Evolutionary conservation across 75 land plant genomes (phyloP).

Genomic region (Sequoiadendron giganteum): DNA sequence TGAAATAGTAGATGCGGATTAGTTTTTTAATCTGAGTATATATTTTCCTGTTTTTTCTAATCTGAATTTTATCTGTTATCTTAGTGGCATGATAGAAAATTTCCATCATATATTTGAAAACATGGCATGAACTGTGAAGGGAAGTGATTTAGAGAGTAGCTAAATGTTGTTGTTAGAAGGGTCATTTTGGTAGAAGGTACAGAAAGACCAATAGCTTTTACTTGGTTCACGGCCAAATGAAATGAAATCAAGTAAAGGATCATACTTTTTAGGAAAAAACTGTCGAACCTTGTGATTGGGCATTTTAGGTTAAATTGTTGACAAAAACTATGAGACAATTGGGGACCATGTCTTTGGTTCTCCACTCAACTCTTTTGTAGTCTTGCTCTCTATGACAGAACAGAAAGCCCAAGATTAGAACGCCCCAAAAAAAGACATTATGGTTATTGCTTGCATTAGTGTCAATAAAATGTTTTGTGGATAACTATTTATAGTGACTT

Average conservation of each 20-base stretch:
- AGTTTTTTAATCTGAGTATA: not conserved
- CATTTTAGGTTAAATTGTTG: not conserved
- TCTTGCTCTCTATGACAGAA: not conserved
- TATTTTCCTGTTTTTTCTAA: too few relatives aligned
- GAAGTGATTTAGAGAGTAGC: not conserved
- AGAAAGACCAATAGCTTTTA: not conserved
- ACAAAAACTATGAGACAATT: not conserved
- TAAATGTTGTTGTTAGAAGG: not conserved
- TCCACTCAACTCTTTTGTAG: not conserved
- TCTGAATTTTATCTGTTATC: not conserved
- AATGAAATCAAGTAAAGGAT: not conserved
- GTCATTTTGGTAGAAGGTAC: not conserved
- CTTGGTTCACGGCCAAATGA: not conserved
- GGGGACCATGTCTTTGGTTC: not conserved
- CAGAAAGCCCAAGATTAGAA: too few relatives aligned
- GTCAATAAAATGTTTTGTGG: not conserved
- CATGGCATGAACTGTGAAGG: not conserved
- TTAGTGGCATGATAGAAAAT: not conserved
- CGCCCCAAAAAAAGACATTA: too few relatives aligned
- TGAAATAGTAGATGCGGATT: not conserved
- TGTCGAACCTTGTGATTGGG: not conserved
- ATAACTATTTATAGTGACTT: not conserved
- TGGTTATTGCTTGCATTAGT: not conserved
- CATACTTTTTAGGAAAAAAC: not conserved
- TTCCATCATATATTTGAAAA: not conserved